Evolutionary conservation across 2,329 filamentous ascomycete species (phyloP).

Genomic region (Coniella lustricola): DNA sequence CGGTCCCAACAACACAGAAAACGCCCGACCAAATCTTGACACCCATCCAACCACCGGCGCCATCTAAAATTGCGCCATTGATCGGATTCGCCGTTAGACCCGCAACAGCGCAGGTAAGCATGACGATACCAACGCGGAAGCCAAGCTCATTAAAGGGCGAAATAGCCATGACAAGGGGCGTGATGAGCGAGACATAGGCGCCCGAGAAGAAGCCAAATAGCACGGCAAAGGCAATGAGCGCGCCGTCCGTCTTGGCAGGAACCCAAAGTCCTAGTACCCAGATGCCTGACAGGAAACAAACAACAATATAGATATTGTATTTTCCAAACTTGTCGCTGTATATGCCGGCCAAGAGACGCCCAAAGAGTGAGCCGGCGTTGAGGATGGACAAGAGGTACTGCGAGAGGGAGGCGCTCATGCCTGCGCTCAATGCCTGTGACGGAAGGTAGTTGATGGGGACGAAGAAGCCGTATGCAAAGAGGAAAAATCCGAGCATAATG

Average conservation of each 20-base stretch:
- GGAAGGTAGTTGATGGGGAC: constrained; percentile 22
- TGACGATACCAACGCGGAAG: constrained; percentile 37
- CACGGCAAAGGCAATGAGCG: constrained; percentile 20
- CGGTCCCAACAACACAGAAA: neutral
- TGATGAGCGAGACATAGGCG: constrained; percentile 22
- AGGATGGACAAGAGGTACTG: constrained; percentile 22
- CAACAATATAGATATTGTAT: constrained; percentile 29
- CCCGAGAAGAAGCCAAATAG: constrained; percentile 24
- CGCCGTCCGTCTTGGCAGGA: constrained; percentile 16
- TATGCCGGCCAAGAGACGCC: constrained; percentile 15
- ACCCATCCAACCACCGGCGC: constrained; percentile 5
- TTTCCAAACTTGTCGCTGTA: constrained; percentile 17
- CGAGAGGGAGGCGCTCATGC: constrained; percentile 17
- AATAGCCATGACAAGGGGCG: constrained; percentile 34
- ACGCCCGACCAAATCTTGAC: constrained; percentile 14
- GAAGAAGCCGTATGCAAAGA: constrained; percentile 22
- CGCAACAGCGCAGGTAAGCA: constrained; percentile 47
- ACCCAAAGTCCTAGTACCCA: constrained; percentile 27
- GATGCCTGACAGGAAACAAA: constrained; percentile 31
- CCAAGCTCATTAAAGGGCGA: constrained; percentile 46
- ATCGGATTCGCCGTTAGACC: constrained; percentile 53
- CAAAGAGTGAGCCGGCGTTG: constrained; percentile 21
- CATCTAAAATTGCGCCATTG: constrained; percentile 33
- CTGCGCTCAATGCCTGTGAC: constrained; percentile 17
- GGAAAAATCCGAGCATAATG: constrained; percentile 17